Evolutionary conservation across 257 asterid genomes (phyloP), one percentile per base, ranked within the genome.

Genomic region (Echium plantagineum): DNA sequence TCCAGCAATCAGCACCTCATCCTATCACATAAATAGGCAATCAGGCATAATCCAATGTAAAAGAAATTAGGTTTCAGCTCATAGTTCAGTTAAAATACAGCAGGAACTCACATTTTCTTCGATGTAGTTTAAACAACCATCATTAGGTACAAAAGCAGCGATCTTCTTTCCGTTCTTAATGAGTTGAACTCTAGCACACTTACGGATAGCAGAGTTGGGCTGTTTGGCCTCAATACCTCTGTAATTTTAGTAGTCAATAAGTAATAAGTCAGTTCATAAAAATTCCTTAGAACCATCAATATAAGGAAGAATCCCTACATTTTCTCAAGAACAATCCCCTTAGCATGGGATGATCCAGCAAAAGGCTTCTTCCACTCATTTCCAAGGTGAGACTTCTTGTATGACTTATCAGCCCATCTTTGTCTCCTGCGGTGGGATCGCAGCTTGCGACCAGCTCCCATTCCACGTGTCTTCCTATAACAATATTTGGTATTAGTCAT

Each of bases 401-500:
- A 85, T 20, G 94, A 77, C 79, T 82, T 85, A 69, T 85, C 94
- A 62, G 94, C 87, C 94, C 94, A 85, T 74, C 94, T 78, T 66
- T 85, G 90, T 54, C 72, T 68, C 26, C 78, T 78, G 4, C 94
- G 86, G 74, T 85, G 94, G 75, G 85, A 74, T 85, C 69, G 74
- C 77, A 85, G 78, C 79, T 85, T 85, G 82, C 94, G 87, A 9
- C 85, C 94, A 56, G 94, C 87, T 82, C 94, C 94, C 90, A 85
- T 85, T 46, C 94, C 94, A 63, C 90, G 87, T 32, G 94, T 85
- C 73, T 85, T 85, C 73, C 94, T 85, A 59, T 20, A 66, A 63
- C 58, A 55, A 13, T 52, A 62, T 18, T 8, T 42, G 15, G 2
- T 10, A 13, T 13, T 2, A 42, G 17, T 42, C 17, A 42, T 12